Conservation (phyloP, 495 filamentous ascomycete genomes). For the Hypoxylon lenormandii region DNA sequence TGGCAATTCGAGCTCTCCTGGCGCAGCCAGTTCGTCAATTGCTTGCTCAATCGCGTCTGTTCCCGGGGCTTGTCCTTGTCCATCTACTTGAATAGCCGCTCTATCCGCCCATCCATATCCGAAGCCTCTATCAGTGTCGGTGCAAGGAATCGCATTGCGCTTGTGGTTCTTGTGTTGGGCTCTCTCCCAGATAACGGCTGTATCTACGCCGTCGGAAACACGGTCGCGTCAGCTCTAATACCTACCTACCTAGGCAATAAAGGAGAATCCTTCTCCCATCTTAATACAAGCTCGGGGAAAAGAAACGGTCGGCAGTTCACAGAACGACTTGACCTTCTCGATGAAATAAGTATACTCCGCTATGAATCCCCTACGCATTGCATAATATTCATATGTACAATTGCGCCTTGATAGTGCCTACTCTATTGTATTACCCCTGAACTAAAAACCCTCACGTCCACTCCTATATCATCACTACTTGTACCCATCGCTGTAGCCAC, state of each 20-base stretch:
- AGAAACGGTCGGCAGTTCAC: conserved; percentile 33
- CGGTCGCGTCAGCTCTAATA: conserved; percentile 41
- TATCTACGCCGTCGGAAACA: conserved; percentile 32
- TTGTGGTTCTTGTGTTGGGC: conserved; percentile 22
- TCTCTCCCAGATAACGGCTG: conserved; percentile 31
- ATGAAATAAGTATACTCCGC: conserved; percentile 29
- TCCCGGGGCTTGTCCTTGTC: conserved; percentile 14
- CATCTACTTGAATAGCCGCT: conserved; percentile 33
- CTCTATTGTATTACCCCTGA: conserved; percentile 16
- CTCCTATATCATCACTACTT: background rate
- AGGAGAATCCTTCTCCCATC: conserved; percentile 27
- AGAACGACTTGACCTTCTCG: background rate
- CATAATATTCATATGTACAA: conserved; percentile 27
- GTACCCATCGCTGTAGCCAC: conserved; percentile 11
- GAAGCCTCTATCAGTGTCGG: conserved; percentile 23
- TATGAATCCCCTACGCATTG: conserved; percentile 13
- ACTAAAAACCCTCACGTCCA: conserved; percentile 15
- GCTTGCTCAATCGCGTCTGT: conserved; percentile 38
- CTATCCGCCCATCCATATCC: conserved; percentile 33
- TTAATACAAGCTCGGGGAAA: conserved; percentile 10
- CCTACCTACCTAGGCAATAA: conserved; percentile 38
- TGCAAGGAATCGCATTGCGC: conserved; percentile 25
- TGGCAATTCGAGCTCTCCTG: conserved; percentile 28
- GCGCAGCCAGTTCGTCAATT: conserved; percentile 26
- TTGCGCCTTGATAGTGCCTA: background rate